phyloP scores from a whole-genome alignment of 2,329 filamentous ascomycete genomes.

The Arthrobotrys megalospora region DNA sequence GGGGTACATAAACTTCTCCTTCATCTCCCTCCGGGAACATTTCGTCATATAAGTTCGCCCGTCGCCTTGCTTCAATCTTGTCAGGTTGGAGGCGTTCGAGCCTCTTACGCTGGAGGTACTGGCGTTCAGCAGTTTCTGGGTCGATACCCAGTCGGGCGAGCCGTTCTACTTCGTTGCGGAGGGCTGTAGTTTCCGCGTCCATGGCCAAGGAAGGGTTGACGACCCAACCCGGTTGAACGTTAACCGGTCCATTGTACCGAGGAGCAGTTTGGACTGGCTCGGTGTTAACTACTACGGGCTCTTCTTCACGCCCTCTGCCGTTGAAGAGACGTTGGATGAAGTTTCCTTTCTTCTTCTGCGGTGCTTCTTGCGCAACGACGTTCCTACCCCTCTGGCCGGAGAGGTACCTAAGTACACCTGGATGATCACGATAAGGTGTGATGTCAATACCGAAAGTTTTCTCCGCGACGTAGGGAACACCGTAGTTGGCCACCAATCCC shows the following conservation, averaged over 20 bases:
- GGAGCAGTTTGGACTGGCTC: neutral
- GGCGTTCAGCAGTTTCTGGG: neutral
- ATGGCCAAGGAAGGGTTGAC: constrained; percentile 15
- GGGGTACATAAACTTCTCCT: neutral
- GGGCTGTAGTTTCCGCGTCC: neutral
- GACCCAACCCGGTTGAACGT: constrained; percentile 27
- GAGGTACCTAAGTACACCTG: constrained; percentile 1
- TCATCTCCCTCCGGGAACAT: constrained; percentile 12
- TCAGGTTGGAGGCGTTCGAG: neutral
- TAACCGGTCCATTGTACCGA: neutral
- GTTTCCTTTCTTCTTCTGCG: constrained; percentile 1
- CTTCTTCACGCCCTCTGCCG: neutral
- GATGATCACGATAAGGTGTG: neutral
- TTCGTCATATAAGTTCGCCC: constrained; percentile 24
- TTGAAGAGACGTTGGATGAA: constrained; percentile 2
- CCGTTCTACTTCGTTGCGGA: neutral
- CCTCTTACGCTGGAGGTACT: neutral
- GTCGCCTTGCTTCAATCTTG: neutral
- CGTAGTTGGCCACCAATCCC: neutral
- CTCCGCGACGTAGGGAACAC: neutral
- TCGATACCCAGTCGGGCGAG: neutral
- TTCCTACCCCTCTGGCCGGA: neutral
- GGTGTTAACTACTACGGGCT: neutral
- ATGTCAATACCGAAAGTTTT: neutral
- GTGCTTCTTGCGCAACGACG: neutral